A percentile compares a stretch with the other conserved stretches of the same genome.
Evolutionary conservation across 2,329 filamentous ascomycete genomes (phyloP).

Genomic region (Colletotrichum spaethianum): DNA sequence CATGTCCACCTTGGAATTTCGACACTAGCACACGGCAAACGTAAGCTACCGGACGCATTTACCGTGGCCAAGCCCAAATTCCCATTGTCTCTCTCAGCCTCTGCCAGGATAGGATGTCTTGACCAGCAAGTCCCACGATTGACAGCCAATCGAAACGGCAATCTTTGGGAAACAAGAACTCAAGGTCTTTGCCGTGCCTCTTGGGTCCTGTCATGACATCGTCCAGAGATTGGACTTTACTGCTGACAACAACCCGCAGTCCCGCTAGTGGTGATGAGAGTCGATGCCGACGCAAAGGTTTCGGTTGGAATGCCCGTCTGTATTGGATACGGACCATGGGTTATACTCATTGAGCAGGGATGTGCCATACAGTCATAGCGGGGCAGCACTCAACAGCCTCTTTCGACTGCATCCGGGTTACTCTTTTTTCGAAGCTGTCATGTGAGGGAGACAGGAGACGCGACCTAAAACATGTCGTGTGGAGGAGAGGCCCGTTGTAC

Average conservation of each 20-base stretch:
- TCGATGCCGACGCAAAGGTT: neutral
- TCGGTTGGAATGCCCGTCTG: no score
- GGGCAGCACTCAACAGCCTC: neutral
- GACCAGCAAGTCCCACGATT: neutral
- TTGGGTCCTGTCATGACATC: neutral
- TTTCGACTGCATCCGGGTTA: neutral
- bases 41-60: conserved; percentile 8
- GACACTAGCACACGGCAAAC: conserved; percentile 28
- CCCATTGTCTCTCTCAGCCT: neutral
- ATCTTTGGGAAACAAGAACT: neutral
- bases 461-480: neutral
- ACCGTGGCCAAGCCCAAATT: conserved; percentile 20
- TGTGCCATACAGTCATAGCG: neutral
- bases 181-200: neutral
- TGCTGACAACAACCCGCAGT: no score
- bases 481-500: neutral
- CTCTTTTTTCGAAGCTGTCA: neutral
- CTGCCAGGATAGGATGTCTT: neutral
- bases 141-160: neutral
- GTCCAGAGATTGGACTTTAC: neutral
- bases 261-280: neutral
- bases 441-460: neutral
- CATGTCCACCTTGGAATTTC: conserved; percentile 10
- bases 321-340: no score
- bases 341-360: neutral